These are phyloP conservation scores for Pythium phragmiticola DNA, from an alignment of 352 stramenopile species.

Conservation along the genomic window DNA sequence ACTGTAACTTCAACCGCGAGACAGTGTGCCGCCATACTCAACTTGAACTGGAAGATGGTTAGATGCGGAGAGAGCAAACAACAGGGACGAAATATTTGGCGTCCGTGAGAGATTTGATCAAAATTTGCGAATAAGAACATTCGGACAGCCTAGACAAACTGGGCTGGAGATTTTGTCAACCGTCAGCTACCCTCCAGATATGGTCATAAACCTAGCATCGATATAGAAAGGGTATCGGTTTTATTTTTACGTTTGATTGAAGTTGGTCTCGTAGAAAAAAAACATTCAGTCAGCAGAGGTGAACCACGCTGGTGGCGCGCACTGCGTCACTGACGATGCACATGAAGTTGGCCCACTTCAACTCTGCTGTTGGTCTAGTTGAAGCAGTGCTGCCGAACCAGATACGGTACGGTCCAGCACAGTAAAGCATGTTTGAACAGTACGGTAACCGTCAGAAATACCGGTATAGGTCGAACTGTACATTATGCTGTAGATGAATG, in stretches of 20 bases:
- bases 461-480: not conserved
- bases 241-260: not conserved
- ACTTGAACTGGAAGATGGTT: not conserved
- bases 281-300: constrained; percentile 10
- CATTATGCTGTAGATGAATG: constrained; percentile 27
- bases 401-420: not conserved
- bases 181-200: not conserved
- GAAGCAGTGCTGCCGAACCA: not conserved
- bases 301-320: constrained; percentile 23
- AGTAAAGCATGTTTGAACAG: too few species aligned
- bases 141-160: not conserved
- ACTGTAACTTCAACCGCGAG: constrained; percentile 19
- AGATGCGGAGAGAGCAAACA: not conserved
- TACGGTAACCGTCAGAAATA: too few species aligned
- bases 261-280: constrained; percentile 11
- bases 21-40: constrained; percentile 1
- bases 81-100: constrained; percentile 1
- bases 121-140: constrained; percentile 1
- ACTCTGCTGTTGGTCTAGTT: not conserved
- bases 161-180: not conserved
- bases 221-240: constrained; percentile 3
- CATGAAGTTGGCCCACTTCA: constrained; percentile 28
- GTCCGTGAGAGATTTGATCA: constrained; percentile 8
- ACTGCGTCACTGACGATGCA: constrained; percentile 15
- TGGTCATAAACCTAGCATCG: not conserved